Evolutionary conservation across 306 rosid species (phyloP), one percentile per base, ranked within the genome.

Genomic region (Lotus japonicus): DNA sequence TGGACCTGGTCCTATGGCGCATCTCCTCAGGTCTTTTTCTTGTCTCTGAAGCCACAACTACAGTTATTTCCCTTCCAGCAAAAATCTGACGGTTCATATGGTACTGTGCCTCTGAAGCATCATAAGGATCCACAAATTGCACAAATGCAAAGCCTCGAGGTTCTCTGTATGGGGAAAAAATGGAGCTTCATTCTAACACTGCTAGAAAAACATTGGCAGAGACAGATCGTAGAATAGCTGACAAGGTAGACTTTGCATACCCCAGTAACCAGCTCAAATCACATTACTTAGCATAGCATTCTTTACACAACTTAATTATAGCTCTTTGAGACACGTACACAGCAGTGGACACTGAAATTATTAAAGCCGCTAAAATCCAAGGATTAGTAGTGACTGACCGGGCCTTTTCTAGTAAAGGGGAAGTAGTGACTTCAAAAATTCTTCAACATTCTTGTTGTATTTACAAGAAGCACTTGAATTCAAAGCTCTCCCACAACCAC

Each of bases 101-200:
- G 80, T 95, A 91, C 67, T 95, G 99, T 58, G 99, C 99, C 80
- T 95, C 99, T 5, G 96, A 86, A 57, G 97, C 99, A 2, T 90
- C 99, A 66, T 90, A 83, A 12, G 92, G 38, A 86, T 95, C 99
- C 76, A 90, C 91, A 85, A 95, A 95, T 75, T 95, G 96, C 73
- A 95, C 90, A 76, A 95, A 95, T 67, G 99, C 99, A 85, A 95
- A 95, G 64, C 99, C 99, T 14, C 99, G 95, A 68, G 99, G 99
- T 70, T 90, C 87, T 75, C 99, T 95, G 84, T 76, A 85, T 5
- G 75, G 46, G 58, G 57, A 48, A 84, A 76, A 46, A 78, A 63
- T 43, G 73, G 36, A 71, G 53, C 73, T 45, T 81, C 81, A 63
- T 70, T 72, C 69, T 64, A 52, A 77, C 62, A 53, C 52, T 52